Percentiles rank a stretch among this genome's conserved stretches.
Evolutionary conservation across 495 filamentous ascomycete genomes (phyloP).

Genomic region (Darksidea phi): DNA sequence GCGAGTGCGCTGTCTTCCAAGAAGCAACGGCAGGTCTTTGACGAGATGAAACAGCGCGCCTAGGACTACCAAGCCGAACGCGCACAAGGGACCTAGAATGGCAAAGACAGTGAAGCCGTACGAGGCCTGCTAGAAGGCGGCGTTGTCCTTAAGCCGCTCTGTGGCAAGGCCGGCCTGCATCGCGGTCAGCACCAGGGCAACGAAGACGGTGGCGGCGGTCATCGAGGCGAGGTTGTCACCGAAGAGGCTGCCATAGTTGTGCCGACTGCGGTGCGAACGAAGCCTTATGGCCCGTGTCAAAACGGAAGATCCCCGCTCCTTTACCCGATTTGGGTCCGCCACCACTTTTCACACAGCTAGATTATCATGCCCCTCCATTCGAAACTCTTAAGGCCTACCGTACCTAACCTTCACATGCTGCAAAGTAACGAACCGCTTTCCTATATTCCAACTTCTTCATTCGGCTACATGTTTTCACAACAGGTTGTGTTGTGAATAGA

Average conservation of each 20-base stretch:
- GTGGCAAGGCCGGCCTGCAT: conserved; percentile 58
- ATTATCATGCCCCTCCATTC: too few species aligned
- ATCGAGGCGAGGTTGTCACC: conserved; percentile 48
- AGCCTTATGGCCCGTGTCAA: too few species aligned
- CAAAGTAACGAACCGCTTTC: too few species aligned
- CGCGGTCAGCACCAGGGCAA: conserved; percentile 54
- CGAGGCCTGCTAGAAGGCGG: conserved; percentile 48
- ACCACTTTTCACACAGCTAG: too few species aligned
- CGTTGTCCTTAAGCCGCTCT: conserved; percentile 39
- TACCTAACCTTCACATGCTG: too few species aligned
- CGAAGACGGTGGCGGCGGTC: conserved; percentile 45
- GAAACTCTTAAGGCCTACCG: too few species aligned
- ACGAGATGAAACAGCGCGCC: too few species aligned
- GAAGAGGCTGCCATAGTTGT: conserved; percentile 29
- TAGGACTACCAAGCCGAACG: neutral
- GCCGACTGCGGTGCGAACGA: neutral
- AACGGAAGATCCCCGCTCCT: too few species aligned
- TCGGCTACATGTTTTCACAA: too few species aligned
- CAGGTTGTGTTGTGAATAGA: too few species aligned
- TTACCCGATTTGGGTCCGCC: too few species aligned
- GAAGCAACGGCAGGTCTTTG: neutral
- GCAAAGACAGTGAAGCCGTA: conserved; percentile 53
- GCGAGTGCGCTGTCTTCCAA: conserved; percentile 2
- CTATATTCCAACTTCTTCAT: too few species aligned
- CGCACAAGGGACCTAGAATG: neutral